Conservation (phyloP, 108 stramenopile genomes). For the Nitzschia palea region DNA sequence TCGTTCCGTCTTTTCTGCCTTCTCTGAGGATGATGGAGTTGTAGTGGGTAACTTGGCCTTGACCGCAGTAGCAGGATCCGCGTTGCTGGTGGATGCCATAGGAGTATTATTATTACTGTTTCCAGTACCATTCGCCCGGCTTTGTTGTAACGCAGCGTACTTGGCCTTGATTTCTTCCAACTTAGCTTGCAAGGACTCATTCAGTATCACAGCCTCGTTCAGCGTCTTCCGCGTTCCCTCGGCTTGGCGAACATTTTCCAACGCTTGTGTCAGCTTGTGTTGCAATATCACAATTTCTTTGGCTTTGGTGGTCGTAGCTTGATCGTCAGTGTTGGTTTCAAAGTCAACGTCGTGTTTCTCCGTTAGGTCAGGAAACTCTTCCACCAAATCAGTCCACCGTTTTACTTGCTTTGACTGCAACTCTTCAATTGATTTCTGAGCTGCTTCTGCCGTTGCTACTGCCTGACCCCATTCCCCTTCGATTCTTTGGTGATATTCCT, state of each 20-base stretch:
- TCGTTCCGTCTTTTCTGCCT: conserved; percentile 1
- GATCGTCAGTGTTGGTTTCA: conserved; percentile 4
- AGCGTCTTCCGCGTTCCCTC: conserved; percentile 61
- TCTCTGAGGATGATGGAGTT: conserved; percentile 11
- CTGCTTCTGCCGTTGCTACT: conserved; percentile 62
- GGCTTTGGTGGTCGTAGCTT: conserved; percentile 32
- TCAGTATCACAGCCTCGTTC: conserved; percentile 68
- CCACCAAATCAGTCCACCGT: conserved; percentile 69
- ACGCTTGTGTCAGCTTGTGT: conserved; percentile 80
- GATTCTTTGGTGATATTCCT: conserved; percentile 37
- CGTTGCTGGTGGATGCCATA: conserved; percentile 6
- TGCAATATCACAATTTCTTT: conserved; percentile 71
- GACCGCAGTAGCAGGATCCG: conserved; percentile 14
- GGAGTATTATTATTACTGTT: background rate
- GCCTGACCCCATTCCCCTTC: conserved; percentile 62
- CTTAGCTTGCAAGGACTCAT: conserved; percentile 66
- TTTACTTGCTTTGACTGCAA: conserved; percentile 64
- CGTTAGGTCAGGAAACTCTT: conserved; percentile 15
- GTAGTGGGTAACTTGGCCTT: conserved; percentile 25
- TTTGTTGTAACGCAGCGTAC: conserved; percentile 57
- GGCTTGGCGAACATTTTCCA: conserved; percentile 80
- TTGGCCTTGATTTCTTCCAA: conserved; percentile 72
- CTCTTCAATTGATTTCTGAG: conserved; percentile 65
- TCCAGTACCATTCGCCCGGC: conserved; percentile 4
- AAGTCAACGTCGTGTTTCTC: conserved; percentile 18